Base-by-base conservation (phyloP, 345 rosid species). In the Gossypium australe region DNA sequence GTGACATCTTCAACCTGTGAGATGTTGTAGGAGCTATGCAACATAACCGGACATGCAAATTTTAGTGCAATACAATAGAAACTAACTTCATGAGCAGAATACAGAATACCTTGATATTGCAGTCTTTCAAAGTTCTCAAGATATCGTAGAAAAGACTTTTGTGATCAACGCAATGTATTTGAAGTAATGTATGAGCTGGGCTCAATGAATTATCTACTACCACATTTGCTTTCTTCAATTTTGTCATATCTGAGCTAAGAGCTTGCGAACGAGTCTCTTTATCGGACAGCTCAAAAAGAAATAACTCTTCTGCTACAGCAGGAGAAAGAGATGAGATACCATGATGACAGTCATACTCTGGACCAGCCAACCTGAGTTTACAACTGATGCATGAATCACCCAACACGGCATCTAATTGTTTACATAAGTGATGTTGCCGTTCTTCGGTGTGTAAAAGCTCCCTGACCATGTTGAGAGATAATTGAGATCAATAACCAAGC, bases 61-160 rank as follows among this genome's bases (percentile, higher is more conserved):
- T 29, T 5, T 14, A 14, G 5, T 8, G 6, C 2, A 17, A 59
- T 60, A 61, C 66, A 29, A 29, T 29, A 29, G 45, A 27, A 27
- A 61, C 65, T 13, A 27, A 27, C 29, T 13, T 27, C 29, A 61
- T 27, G 16, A 61, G 18, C 11, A 34, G 51, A 41, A n/a, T 1
- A 11, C 12, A 67, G 34, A 44, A 57, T 78, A 90, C 98, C 97
- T 89, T 85, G 66, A 90, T 86, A 77, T 84, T 86, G 78, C 84
- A 86, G 85, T 92, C 96, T 82, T 94, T 94, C 80, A 90, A 81
- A 78, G 97, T 90, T 79, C 96, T 86, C 87, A 92, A 61, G 52
- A 85, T 82, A 75, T 94, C 97, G 52, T 92, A 94, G 53, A 92
- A 81, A 41, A 94, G 92, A 48, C 96, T 93, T 84, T 87, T 94